Percentiles rank a stretch among this genome's conserved stretches.
phyloP scores from a whole-genome alignment of 1,139 yeast genomes.

The Saccharomyces hybrid region DNA sequence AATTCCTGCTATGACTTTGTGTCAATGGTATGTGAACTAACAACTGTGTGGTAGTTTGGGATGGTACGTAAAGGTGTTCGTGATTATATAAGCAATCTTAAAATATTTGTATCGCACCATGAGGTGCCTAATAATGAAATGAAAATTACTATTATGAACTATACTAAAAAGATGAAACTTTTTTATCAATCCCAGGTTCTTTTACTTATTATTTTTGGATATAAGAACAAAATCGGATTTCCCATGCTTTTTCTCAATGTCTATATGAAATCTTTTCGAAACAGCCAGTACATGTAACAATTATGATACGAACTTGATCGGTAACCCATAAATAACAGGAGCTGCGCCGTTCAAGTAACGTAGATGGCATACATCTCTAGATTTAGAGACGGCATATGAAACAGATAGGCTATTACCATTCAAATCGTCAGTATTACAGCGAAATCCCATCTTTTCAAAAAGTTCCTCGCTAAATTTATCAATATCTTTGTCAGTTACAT shows the following conservation, averaged over 20 bases:
- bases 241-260: neutral
- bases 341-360: slow-evolving; percentile 72
- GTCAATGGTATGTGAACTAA: neutral
- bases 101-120: neutral
- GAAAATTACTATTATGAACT: neutral
- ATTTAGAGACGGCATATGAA: slow-evolving; percentile 41
- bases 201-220: neutral
- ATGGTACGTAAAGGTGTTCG: neutral
- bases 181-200: neutral
- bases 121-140: neutral
- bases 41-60: neutral
- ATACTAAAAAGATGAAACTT: neutral
- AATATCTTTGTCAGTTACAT: slow-evolving; percentile 92
- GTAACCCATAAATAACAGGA: slow-evolving; percentile 72
- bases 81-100: neutral
- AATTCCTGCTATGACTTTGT: neutral
- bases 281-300: neutral
- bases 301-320: slow-evolving; percentile 32
- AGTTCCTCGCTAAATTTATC: slow-evolving; percentile 62
- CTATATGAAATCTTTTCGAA: neutral
- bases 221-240: neutral
- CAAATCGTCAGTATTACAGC: slow-evolving; percentile 16
- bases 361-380: slow-evolving; percentile 60
- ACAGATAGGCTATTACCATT: slow-evolving; percentile 10
- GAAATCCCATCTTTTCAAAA: slow-evolving; percentile 56